Percentiles rank a stretch among this genome's conserved stretches.
phyloP scores from a whole-genome alignment of 2,329 filamentous ascomycete genomes.

The Pseudocercospora musae region DNA sequence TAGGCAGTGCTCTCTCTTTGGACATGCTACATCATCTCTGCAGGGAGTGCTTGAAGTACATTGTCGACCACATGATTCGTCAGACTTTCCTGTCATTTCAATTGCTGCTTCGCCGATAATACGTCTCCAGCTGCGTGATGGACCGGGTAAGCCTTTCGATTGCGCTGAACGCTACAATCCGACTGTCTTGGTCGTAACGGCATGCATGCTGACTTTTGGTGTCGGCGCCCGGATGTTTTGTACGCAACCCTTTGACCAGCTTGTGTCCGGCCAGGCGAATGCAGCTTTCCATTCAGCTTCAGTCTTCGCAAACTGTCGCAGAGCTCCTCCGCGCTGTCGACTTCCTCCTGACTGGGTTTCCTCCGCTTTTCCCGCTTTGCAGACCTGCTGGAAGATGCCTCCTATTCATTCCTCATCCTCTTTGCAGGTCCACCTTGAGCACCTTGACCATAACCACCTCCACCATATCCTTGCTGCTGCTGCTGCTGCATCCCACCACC shows the following conservation, averaged over 20 bases:
- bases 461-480: constrained; percentile 37
- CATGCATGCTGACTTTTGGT: not conserved
- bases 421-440: constrained; percentile 9
- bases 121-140: not conserved
- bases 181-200: not conserved
- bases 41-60: not conserved
- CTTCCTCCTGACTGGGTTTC: not conserved
- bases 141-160: not conserved
- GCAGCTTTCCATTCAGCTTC: not conserved
- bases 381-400: not conserved
- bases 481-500: constrained; percentile 38
- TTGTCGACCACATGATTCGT: not conserved
- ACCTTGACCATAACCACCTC: not conserved
- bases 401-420: constrained; percentile 8
- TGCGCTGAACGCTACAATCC: not conserved
- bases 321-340: not conserved
- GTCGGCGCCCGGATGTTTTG: not conserved
- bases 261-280: not conserved
- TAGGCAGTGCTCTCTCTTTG: not conserved
- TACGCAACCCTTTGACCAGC: too few relatives aligned
- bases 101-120: not conserved
- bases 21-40: not conserved
- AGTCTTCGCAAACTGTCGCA: not conserved
- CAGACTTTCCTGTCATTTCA: not conserved
- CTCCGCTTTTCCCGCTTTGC: not conserved